These are phyloP conservation scores for Tylopilus sp. DNA, from an alignment of 1,284 basidiomycete genomes.

Conservation along the genomic window DNA sequence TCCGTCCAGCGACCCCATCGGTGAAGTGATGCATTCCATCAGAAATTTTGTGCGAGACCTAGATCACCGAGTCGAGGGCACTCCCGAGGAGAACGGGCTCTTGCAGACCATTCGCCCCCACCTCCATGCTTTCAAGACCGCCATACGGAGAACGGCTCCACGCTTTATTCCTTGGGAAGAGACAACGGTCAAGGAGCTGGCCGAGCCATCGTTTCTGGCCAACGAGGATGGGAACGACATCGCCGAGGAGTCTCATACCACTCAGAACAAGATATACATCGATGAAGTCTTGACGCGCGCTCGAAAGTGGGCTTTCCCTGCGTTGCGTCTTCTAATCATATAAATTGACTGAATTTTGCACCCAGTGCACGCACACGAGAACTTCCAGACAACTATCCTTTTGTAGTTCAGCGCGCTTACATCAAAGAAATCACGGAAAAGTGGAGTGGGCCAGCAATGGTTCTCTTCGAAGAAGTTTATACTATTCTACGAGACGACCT, in stretches of 20 bases:
- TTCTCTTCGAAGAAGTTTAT: constrained; percentile 46
- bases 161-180: constrained; percentile 38
- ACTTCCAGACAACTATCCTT: constrained; percentile 61
- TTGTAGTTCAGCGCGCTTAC: constrained; percentile 49
- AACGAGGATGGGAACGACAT: constrained; percentile 34
- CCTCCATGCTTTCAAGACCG: constrained; percentile 43
- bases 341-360: not conserved
- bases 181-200: constrained; percentile 1
- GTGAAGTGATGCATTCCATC: constrained; percentile 49
- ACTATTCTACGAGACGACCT: constrained; percentile 40
- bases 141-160: constrained; percentile 53
- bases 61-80: constrained; percentile 45
- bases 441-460: constrained; percentile 49
- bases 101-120: constrained; percentile 50
- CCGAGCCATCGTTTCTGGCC: constrained; percentile 37
- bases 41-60: constrained; percentile 46
- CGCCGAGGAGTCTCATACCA: constrained; percentile 17
- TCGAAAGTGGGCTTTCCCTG: constrained; percentile 38
- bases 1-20: constrained; percentile 50
- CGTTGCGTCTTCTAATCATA: not conserved
- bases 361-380: constrained; percentile 62
- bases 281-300: constrained; percentile 52
- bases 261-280: constrained; percentile 41
- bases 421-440: constrained; percentile 43
- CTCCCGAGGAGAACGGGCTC: constrained; percentile 45